Evolutionary conservation across 2,329 filamentous ascomycete genomes (phyloP), one percentile per base, ranked within the genome.

Genomic region (Sarocladium strictum): DNA sequence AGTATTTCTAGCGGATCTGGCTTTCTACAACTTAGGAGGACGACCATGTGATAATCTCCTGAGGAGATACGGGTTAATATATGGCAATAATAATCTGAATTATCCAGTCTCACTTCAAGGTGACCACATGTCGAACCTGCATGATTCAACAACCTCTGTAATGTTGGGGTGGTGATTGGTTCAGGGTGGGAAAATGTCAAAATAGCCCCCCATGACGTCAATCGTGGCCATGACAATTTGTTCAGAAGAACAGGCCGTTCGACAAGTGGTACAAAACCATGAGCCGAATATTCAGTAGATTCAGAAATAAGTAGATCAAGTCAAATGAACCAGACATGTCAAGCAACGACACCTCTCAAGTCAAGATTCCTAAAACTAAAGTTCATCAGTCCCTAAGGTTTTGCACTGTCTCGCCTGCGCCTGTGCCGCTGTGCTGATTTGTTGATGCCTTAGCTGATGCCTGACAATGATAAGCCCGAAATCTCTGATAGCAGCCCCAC

Each of bases 381-480:
- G 38, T 43, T 43, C 3, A 43, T 14, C n/a, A n/a, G n/a, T n/a
- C n/a, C n/a, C n/a, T n/a, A n/a, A n/a, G n/a, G n/a, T n/a, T n/a
- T n/a, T n/a, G n/a, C n/a, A n/a, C n/a, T n/a, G n/a, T n/a, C n/a
- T n/a, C n/a, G n/a, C n/a, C n/a, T n/a, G n/a, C n/a, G n/a, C n/a
- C n/a, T n/a, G n/a, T n/a, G 23, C 21, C 27, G 26, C 27, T 21
- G 47, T 3, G 38, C n/a, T n/a, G 21, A 14, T 29, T 37, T 40
- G 21, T 53, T 50, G 41, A 53, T 53, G 47, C 47, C 54, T 55
- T 49, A 55, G 43, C 43, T 47, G 29, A 55, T 55, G 32, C 33
- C 54, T 51, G 32, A 51, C 37, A 53, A 32, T 35, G 47, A 51
- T 51, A 51, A 53, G 35, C 33, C n/a, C 50, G 50, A 53, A 53